Conservation (phyloP, 805 yeast species). For the Alloascoidea hylecoeti region DNA sequence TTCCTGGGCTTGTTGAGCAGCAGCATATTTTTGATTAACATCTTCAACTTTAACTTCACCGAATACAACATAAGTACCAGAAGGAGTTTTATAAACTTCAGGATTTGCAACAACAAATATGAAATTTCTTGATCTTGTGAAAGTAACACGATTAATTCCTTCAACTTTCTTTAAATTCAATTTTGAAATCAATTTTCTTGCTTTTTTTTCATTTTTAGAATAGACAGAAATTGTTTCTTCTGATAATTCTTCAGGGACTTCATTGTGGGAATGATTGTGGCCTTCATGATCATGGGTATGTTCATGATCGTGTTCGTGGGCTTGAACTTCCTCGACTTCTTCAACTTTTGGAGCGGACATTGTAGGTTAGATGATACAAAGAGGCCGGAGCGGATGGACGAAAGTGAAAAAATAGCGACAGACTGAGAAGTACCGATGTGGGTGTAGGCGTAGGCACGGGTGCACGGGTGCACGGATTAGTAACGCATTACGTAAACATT, state of each 20-base stretch:
- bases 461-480: no score
- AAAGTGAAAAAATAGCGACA: no score
- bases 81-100: constrained; percentile 88
- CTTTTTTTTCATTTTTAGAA: constrained; percentile 90
- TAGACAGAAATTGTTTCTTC: constrained; percentile 74
- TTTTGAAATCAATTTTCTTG: constrained; percentile 80
- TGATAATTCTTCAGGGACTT: constrained; percentile 44
- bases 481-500: no score
- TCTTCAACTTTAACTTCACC: constrained; percentile 98
- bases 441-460: no score
- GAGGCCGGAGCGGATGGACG: no score
- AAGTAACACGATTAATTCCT: constrained; percentile 90
- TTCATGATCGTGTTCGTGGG: neutral
- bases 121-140: constrained; percentile 85
- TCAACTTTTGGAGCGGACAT: constrained; percentile 17
- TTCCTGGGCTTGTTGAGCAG: constrained; percentile 72
- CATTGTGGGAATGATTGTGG: constrained; percentile 8
- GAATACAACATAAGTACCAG: constrained; percentile 89
- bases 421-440: no score
- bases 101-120: constrained; percentile 87
- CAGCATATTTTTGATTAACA: constrained; percentile 34
- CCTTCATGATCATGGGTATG: constrained; percentile 4
- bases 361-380: no score
- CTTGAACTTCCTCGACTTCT: constrained; percentile 9
- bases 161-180: constrained; percentile 81